Conservation (phyloP, 1,284 basidiomycete genomes). For the Heliocybe sulcata region DNA sequence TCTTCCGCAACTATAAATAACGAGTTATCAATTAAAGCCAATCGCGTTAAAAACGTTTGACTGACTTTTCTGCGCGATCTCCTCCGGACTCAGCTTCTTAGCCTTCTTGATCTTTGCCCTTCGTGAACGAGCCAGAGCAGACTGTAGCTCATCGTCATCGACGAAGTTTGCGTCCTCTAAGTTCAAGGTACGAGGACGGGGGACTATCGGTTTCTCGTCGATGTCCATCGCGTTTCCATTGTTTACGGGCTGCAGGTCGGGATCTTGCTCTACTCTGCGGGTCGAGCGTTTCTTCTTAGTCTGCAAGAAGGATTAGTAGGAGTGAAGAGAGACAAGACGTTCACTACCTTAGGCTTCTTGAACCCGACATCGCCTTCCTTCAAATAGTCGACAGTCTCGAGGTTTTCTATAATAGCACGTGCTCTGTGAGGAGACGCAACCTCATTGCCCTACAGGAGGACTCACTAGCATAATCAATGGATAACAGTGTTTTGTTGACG, state of each 20-base stretch:
- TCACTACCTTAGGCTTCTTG: conserved; percentile 81
- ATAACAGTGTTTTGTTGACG: conserved; percentile 77
- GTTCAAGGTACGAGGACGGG: conserved; percentile 59
- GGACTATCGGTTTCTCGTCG: conserved; percentile 59
- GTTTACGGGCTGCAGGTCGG: conserved; percentile 39
- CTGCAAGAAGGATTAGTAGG: conserved; percentile 30
- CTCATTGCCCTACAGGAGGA: conserved; percentile 10
- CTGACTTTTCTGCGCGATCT: conserved; percentile 76
- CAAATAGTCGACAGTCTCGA: conserved; percentile 83
- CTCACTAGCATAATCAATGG: conserved; percentile 89
- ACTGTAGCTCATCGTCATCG: conserved; percentile 98
- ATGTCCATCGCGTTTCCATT: conserved; percentile 60
- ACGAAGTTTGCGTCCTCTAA: conserved; percentile 91
- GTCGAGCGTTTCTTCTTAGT: conserved; percentile 87
- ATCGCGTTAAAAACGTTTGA: too few relatives aligned
- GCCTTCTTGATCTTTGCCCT: conserved; percentile 75
- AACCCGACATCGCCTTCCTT: conserved; percentile 90
- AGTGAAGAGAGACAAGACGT: neutral
- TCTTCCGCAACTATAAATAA: conserved; percentile 55
- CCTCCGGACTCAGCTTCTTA: conserved; percentile 79
- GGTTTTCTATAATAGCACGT: conserved; percentile 56
- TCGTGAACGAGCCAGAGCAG: conserved; percentile 81
- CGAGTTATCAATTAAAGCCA: too few relatives aligned
- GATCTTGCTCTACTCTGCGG: conserved; percentile 59
- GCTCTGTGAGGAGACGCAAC: conserved; percentile 6